A percentile compares a stretch with the other conserved stretches of the same genome.
Evolutionary conservation across 2,329 filamentous ascomycete species (phyloP).

Genomic region (Chaetothyriales sp.): DNA sequence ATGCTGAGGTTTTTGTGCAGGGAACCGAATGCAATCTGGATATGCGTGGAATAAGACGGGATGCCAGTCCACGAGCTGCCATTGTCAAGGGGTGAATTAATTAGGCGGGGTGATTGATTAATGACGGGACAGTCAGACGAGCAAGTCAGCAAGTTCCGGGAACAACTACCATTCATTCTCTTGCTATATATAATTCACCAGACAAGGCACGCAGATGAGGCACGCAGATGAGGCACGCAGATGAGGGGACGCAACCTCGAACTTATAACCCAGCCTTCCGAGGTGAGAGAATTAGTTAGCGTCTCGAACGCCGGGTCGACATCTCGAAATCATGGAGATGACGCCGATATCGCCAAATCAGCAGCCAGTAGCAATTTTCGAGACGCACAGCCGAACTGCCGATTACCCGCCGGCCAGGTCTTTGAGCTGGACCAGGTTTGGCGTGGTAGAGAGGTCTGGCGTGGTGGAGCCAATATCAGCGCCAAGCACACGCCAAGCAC

Average conservation of each 20-base stretch:
- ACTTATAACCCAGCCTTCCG: slow-evolving; percentile 5
- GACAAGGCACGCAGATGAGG: too few relatives aligned
- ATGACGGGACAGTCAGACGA: slow-evolving; percentile 6
- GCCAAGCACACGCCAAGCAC: not conserved
- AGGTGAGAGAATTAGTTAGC: slow-evolving; percentile 8
- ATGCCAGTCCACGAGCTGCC: not conserved
- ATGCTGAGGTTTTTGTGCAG: not conserved
- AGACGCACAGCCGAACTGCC: not conserved
- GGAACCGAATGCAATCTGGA: not conserved
- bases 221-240: too few relatives aligned
- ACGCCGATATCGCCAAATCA: slow-evolving; percentile 5
- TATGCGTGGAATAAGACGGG: slow-evolving; percentile 2
- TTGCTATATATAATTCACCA: not conserved
- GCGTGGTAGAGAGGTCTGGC: too few relatives aligned
- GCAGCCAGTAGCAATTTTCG: not conserved
- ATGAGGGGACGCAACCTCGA: not conserved
- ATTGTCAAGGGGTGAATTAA: slow-evolving; percentile 1
- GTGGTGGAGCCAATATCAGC: too few relatives aligned
- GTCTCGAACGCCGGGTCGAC: slow-evolving; percentile 3
- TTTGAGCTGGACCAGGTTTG: too few relatives aligned
- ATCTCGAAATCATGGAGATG: slow-evolving; percentile 4
- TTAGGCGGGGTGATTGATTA: not conserved
- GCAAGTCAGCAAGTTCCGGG: not conserved
- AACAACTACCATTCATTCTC: not conserved
- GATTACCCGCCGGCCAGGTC: too few relatives aligned